Conservation (phyloP, 192 early-diverging fungal species). For the Backusella morwellensis region DNA sequence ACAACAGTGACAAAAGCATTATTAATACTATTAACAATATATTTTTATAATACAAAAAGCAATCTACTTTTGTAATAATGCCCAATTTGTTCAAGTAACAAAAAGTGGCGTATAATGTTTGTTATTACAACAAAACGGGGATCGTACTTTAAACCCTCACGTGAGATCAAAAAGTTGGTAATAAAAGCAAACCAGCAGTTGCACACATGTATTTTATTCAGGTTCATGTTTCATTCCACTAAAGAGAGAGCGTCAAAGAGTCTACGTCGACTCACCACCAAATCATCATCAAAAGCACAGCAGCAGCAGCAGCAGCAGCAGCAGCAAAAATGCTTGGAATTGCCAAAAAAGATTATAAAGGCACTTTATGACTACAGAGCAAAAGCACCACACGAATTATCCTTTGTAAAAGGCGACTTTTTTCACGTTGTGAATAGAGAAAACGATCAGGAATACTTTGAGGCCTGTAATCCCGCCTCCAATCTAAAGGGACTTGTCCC, state of each 20-base stretch:
- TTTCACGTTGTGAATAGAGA: slow-evolving; percentile 70
- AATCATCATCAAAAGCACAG: neutral
- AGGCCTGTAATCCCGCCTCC: slow-evolving; percentile 67
- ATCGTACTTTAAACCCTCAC: neutral
- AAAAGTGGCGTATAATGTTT: neutral
- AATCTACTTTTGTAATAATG: too few species aligned
- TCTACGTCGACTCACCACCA: slow-evolving; percentile 10
- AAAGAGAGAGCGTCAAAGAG: slow-evolving; percentile 17
- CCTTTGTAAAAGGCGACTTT: slow-evolving; percentile 75
- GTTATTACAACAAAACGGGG: neutral
- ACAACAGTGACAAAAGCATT: neutral
- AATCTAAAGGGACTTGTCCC: slow-evolving; percentile 69
- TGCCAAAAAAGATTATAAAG: slow-evolving; percentile 74
- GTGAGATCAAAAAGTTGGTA: neutral
- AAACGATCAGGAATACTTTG: slow-evolving; percentile 66
- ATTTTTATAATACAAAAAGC: too few species aligned
- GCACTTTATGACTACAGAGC: slow-evolving; percentile 67
- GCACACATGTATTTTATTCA: neutral
- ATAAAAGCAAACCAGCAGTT: neutral
- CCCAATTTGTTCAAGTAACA: too few species aligned
- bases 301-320: neutral
- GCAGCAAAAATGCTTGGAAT: slow-evolving; percentile 14
- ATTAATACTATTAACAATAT: too few species aligned
- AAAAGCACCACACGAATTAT: slow-evolving; percentile 57
- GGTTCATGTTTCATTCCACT: slow-evolving; percentile 13